phyloP scores from a whole-genome alignment of 2,329 filamentous ascomycete species.

The Epichloe bromicola region DNA sequence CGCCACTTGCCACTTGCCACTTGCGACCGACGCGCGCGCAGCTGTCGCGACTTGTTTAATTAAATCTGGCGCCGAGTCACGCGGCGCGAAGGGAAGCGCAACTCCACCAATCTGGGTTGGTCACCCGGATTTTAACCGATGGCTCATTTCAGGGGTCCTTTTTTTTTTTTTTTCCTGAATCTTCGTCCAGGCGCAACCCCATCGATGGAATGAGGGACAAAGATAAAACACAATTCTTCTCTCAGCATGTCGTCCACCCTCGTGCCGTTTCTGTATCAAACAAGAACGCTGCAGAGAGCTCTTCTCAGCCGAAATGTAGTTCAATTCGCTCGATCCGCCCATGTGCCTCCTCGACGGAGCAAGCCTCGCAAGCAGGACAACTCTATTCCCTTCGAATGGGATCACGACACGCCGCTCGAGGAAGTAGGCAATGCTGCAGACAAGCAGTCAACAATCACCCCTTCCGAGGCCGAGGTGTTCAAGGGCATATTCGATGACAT shows the following conservation, averaged over 20 bases:
- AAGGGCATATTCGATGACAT: conserved; percentile 40
- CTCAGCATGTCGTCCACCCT: conserved; percentile 34
- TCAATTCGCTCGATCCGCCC: conserved; percentile 10
- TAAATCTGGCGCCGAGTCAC: conserved; percentile 9
- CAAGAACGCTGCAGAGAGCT: conserved; percentile 37
- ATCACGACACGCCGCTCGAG: conserved; percentile 15
- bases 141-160: background rate
- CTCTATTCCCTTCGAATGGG: conserved; percentile 41
- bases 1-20: too few relatives aligned
- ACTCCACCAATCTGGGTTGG: background rate
- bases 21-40: background rate
- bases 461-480: conserved; percentile 44
- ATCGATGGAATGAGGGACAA: background rate
- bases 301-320: conserved; percentile 14
- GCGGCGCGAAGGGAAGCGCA: conserved; percentile 4
- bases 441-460: conserved; percentile 40
- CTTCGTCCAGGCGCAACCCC: background rate
- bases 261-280: conserved; percentile 61
- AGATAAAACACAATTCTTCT: background rate
- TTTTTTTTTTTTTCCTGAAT: background rate
- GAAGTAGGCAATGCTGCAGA: conserved; percentile 10
- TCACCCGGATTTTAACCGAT: background rate
- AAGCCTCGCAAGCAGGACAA: conserved; percentile 15
- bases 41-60: conserved; percentile 4
- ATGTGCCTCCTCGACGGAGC: conserved; percentile 6